These are phyloP conservation scores for Pythium brassicae DNA, from an alignment of 352 stramenopile species.

Conservation along the genomic window DNA sequence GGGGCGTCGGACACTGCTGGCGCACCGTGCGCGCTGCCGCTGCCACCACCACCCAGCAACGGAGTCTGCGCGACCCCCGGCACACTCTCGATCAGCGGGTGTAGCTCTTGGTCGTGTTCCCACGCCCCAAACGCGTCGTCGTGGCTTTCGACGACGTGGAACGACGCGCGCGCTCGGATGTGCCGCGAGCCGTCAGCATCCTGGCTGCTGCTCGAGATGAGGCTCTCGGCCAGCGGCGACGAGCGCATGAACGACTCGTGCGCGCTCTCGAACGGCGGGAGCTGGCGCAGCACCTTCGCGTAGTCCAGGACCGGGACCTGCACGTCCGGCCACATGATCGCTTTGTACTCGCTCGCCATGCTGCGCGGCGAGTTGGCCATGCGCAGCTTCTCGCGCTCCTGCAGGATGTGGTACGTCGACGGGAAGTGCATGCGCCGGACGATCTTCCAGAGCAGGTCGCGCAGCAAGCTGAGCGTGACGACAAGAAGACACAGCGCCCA, in stretches of 20 bases:
- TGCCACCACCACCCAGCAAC: neutral
- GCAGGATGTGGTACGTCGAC: constrained; percentile 74
- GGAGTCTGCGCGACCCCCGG: neutral
- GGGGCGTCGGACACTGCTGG: constrained; percentile 2
- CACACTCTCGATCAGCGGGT: constrained; percentile 6
- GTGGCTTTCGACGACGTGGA: constrained; percentile 26
- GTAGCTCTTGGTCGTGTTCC: constrained; percentile 4
- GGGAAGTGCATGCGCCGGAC: constrained; percentile 56
- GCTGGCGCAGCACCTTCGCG: constrained; percentile 37
- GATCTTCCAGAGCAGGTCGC: constrained; percentile 72
- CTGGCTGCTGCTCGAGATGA: constrained; percentile 29
- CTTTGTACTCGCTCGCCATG: constrained; percentile 35
- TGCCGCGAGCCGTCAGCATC: constrained; percentile 18
- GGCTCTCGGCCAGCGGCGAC: constrained; percentile 47
- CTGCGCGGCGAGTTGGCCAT: constrained; percentile 55
- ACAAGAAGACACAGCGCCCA: constrained; percentile 61
- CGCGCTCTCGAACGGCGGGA: constrained; percentile 40
- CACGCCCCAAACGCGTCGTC: constrained; percentile 8
- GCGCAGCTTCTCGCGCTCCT: constrained; percentile 65
- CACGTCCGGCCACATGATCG: constrained; percentile 30
- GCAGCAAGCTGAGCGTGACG: constrained; percentile 54
- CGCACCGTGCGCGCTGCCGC: neutral
- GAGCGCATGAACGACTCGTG: constrained; percentile 54
- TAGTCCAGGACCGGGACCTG: constrained; percentile 48
- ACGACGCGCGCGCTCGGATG: constrained; percentile 57